Conservation (phyloP, 169 alveolate genomes). For the Sarcocystis neurona region DNA sequence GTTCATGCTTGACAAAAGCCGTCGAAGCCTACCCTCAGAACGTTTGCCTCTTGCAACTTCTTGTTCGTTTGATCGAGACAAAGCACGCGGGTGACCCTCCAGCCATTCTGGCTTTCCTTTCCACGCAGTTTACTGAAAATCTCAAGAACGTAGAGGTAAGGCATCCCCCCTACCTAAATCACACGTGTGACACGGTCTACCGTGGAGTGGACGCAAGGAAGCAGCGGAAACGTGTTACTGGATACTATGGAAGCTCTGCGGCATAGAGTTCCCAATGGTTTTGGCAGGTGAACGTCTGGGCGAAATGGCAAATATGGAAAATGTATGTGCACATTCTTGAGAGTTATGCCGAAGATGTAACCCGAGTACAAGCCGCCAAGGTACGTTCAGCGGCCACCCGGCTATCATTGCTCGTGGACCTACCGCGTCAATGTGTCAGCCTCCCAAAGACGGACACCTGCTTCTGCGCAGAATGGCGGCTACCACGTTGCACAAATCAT, state of each 20-base stretch:
- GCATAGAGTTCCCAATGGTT: too few species aligned
- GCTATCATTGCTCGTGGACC: too few species aligned
- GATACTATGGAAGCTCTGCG: too few species aligned
- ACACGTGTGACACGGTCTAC: too few species aligned
- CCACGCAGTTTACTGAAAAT: neutral
- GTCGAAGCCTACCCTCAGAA: neutral
- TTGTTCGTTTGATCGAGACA: neutral
- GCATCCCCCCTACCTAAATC: too few species aligned
- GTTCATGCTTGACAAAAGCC: neutral
- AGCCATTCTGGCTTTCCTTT: neutral
- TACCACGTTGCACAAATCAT: too few species aligned
- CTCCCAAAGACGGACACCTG: neutral
- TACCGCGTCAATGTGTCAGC: neutral
- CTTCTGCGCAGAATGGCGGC: neutral
- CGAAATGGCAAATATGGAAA: constrained; percentile 33
- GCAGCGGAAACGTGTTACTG: neutral
- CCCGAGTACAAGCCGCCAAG: constrained; percentile 6
- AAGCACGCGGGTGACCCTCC: constrained; percentile 17
- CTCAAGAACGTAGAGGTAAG: constrained; percentile 5
- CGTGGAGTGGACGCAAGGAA: too few species aligned
- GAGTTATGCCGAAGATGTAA: neutral
- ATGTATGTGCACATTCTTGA: constrained; percentile 9
- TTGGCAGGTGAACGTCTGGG: constrained; percentile 14
- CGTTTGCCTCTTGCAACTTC: constrained; percentile 17
- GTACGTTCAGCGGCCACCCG: neutral